Evolutionary conservation across 2,329 filamentous ascomycete species (phyloP).

Genomic region (Mycosphaerella sp.): DNA sequence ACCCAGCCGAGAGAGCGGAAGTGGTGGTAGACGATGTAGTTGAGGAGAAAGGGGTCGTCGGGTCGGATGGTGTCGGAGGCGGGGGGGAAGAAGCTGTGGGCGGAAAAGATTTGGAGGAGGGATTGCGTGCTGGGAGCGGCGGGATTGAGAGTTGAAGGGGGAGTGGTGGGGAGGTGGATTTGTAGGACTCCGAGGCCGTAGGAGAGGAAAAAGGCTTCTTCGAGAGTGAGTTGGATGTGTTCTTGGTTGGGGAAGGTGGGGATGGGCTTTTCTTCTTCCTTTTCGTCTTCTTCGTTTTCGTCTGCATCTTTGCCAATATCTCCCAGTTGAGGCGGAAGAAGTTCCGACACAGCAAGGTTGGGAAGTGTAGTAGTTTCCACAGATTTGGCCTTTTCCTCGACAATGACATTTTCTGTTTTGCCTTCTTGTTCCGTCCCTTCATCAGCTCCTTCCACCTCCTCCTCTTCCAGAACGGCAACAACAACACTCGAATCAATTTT

Average conservation of each 20-base stretch:
- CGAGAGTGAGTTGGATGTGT: slow-evolving; percentile 82
- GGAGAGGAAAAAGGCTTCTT: slow-evolving; percentile 85
- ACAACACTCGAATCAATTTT: slow-evolving; percentile 20
- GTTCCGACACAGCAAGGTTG: not conserved
- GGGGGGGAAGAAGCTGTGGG: slow-evolving; percentile 34
- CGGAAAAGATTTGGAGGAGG: slow-evolving; percentile 52
- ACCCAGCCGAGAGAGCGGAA: slow-evolving; percentile 96
- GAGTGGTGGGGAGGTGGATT: slow-evolving; percentile 43
- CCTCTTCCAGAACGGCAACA: slow-evolving; percentile 3
- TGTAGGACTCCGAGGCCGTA: slow-evolving; percentile 72
- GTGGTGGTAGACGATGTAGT: slow-evolving; percentile 90
- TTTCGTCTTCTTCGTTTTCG: slow-evolving; percentile 10
- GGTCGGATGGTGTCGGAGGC: slow-evolving; percentile 47
- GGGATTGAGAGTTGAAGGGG: slow-evolving; percentile 28
- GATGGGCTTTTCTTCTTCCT: slow-evolving; percentile 2
- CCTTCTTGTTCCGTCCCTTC: not conserved
- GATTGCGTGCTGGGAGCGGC: slow-evolving; percentile 38
- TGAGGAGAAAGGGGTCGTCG: slow-evolving; percentile 77
- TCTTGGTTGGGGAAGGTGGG: slow-evolving; percentile 52
- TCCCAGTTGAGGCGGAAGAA: not conserved
- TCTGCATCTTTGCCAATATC: slow-evolving; percentile 3
- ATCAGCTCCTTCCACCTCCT: not conserved
- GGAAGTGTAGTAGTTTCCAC: slow-evolving; percentile 8
- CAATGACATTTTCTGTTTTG: not conserved
- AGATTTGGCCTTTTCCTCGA: not conserved